Conservation (phyloP, 2,329 filamentous ascomycete genomes). For the Colletotrichum kahawae region DNA sequence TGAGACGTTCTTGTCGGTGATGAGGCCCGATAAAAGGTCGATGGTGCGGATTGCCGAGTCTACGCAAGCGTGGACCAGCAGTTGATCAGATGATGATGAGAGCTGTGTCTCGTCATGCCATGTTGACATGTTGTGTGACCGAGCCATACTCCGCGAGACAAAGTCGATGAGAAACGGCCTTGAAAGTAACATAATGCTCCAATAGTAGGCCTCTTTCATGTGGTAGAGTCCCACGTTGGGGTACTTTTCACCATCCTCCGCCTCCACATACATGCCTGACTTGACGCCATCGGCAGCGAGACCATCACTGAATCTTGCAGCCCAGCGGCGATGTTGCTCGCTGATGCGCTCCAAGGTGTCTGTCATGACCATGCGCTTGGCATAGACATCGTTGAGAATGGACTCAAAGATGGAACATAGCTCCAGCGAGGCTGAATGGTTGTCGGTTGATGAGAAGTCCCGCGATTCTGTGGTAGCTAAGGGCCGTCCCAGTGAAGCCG, state of each 20-base stretch:
- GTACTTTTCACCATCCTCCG: slow-evolving; percentile 18
- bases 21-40: slow-evolving; percentile 41
- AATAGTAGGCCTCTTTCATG: slow-evolving; percentile 41
- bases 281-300: slow-evolving; percentile 24
- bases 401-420: slow-evolving; percentile 41
- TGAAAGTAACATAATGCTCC: slow-evolving; percentile 41
- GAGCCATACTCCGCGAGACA: slow-evolving; percentile 21
- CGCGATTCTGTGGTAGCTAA: slow-evolving; percentile 34
- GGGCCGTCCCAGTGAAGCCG: slow-evolving; percentile 35
- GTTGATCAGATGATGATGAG: slow-evolving; percentile 21
- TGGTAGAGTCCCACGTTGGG: slow-evolving; percentile 34
- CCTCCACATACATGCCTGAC: slow-evolving; percentile 14
- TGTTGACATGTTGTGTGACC: neutral
- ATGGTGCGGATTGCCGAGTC: slow-evolving; percentile 40
- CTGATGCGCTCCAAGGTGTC: slow-evolving; percentile 29
- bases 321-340: slow-evolving; percentile 32
- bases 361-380: slow-evolving; percentile 33
- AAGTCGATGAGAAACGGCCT: slow-evolving; percentile 39
- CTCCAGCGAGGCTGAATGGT: slow-evolving; percentile 33
- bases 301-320: slow-evolving; percentile 18
- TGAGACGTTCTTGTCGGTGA: slow-evolving; percentile 36
- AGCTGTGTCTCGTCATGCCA: neutral
- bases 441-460: slow-evolving; percentile 21
- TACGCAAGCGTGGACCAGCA: slow-evolving; percentile 36
- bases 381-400: slow-evolving; percentile 38